Evolutionary conservation across 73 alveolate species (phyloP), one percentile per base, ranked within the genome.

Genomic region (Effrenium voratum): DNA sequence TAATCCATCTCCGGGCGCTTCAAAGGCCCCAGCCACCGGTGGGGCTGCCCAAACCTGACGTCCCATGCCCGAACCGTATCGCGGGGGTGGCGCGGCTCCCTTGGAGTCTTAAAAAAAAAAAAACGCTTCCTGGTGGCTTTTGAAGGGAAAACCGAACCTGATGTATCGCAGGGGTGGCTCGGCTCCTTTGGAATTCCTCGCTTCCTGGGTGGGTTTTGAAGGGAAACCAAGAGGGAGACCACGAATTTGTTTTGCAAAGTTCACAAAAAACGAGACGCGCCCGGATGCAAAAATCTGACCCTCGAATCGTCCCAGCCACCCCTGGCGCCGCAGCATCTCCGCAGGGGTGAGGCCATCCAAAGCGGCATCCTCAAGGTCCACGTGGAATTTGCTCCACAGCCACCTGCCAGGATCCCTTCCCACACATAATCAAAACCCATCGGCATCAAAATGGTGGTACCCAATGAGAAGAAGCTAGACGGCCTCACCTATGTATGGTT

Each of bases 1-100:
- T 82, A 82, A 40, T 82, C 93, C 93, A 82, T 82, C 76, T 82
- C 93, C 0, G 93, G 70, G 3, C 93, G 93, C 93, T 76, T 82
- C 43, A 19, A 66, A 36, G 79, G n/a, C 26, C 93, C 93, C 12
- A 82, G 76, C 77, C 76, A 82, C 38, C 93, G 93, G n/a, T 82
- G 93, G 22, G 93, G 77, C 52, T 82, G 93, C 34, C 77, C 93
- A 49, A 82, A 38, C 93, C 93, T 82, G 45, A 26, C 28, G 41
- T 16, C 3, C 32, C 68, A 19, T 28, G 15, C 3, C 24, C 24
- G 15, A 28, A 28, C 32, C 15, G 68, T 55, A 55, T 0, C 68
- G 68, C 15, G 68, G 32, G 15, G 15, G 32, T 19, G 68, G 32
- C 32, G 15, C 0, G 1, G 24, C 32, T 19, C 68, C 3, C 32